Evolutionary conservation across 2,329 filamentous ascomycete species (phyloP).

Genomic region (Stemphylium beticola): DNA sequence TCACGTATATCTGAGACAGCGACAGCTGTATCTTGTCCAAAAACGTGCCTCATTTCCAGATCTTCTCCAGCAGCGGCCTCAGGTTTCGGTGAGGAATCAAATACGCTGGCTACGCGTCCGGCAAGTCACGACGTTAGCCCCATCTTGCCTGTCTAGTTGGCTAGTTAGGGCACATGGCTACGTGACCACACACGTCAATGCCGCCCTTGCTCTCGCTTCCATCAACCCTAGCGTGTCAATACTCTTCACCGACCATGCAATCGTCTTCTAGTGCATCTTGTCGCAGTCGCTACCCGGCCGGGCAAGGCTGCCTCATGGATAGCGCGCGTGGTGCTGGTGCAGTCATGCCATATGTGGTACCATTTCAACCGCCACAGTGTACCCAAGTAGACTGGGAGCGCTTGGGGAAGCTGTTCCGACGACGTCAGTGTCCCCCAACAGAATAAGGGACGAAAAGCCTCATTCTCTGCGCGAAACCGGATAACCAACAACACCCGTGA

Average conservation of each 20-base stretch:
- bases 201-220: slow-evolving; percentile 7
- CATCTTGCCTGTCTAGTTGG: neutral
- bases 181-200: slow-evolving; percentile 1
- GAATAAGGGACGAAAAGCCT: neutral
- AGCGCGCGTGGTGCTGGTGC: neutral
- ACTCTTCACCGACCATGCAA: slow-evolving; percentile 7
- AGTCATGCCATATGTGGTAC: neutral
- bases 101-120: slow-evolving; percentile 1
- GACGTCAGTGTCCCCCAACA: neutral
- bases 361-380: neutral
- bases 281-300: neutral
- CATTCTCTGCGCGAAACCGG: too few relatives aligned
- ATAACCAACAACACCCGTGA: neutral
- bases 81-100: slow-evolving; percentile 14
- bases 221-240: slow-evolving; percentile 6
- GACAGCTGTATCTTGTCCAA: slow-evolving; percentile 21
- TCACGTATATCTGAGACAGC: slow-evolving; percentile 32
- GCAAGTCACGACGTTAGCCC: slow-evolving; percentile 1
- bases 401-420: slow-evolving; percentile 4
- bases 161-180: neutral
- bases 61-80: slow-evolving; percentile 12
- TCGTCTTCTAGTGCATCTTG: slow-evolving; percentile 2
- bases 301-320: neutral
- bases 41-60: slow-evolving; percentile 14
- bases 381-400: neutral